phyloP scores from a whole-genome alignment of 495 filamentous ascomycete species.

The Neurospora africana region DNA sequence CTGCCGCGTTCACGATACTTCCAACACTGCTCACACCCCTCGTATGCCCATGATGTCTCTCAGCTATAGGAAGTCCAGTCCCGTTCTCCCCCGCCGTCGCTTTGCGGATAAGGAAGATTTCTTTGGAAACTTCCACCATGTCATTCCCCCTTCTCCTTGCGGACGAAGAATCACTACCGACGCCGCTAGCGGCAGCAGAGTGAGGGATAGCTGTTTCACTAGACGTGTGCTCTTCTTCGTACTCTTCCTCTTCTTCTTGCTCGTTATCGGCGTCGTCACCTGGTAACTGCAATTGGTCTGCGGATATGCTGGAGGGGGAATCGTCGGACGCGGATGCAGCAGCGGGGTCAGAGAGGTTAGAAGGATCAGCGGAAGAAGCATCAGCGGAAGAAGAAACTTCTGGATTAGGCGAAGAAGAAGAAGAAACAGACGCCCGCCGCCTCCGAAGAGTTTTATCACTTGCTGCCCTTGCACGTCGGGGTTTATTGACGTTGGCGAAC shows the following conservation, averaged over 20 bases:
- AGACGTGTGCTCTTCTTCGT: not conserved
- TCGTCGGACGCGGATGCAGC: not conserved
- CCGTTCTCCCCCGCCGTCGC: slow-evolving; percentile 22
- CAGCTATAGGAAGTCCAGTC: not conserved
- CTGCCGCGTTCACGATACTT: not conserved
- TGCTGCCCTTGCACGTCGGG: not conserved
- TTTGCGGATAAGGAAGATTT: slow-evolving; percentile 70
- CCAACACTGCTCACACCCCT: not conserved
- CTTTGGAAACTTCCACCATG: slow-evolving; percentile 33
- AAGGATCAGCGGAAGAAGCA: not conserved
- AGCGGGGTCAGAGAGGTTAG: not conserved
- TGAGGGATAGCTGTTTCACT: not conserved
- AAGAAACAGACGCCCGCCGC: not conserved
- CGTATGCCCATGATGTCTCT: not conserved
- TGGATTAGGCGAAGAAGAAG: not conserved
- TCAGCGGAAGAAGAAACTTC: not conserved
- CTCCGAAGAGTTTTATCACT: not conserved
- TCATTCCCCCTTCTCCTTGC: not conserved
- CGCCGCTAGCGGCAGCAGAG: too few relatives aligned
- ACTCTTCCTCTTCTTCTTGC: not conserved
- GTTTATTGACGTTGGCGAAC: not conserved
- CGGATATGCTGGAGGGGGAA: not conserved
- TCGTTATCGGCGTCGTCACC: not conserved
- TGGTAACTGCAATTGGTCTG: not conserved
- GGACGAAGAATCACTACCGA: too few relatives aligned